Percentiles rank a stretch among this genome's conserved stretches.
Evolutionary conservation across 2,329 filamentous ascomycete species (phyloP).

Genomic region (Aspergillus glaucus): DNA sequence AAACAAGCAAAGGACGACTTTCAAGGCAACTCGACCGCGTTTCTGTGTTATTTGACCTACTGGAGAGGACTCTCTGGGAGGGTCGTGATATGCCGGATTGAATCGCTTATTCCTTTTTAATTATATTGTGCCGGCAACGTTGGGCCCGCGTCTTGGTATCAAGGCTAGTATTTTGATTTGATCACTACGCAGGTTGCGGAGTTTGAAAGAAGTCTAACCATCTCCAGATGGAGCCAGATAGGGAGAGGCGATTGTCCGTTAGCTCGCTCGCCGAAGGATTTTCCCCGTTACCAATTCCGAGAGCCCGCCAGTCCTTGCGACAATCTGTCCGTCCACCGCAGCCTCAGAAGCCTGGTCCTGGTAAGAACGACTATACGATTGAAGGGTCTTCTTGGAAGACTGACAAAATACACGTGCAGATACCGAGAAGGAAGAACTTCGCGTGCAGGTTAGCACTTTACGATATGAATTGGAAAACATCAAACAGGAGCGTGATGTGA

Average conservation of each 20-base stretch:
- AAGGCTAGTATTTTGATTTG: neutral
- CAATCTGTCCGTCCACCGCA: conserved; percentile 32
- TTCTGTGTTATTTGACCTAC: neutral
- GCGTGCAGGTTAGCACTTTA: conserved; percentile 80
- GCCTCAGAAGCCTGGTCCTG: conserved; percentile 35
- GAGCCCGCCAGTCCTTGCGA: conserved; percentile 28
- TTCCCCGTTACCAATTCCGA: conserved; percentile 30
- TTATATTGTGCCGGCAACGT: neutral
- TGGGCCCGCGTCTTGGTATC: neutral
- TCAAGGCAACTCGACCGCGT: neutral
- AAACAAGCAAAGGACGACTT: conserved; percentile 11
- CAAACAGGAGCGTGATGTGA: conserved; percentile 81
- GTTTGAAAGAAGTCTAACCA: conserved; percentile 5
- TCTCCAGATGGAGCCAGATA: conserved; percentile 30
- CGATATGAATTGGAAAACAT: conserved; percentile 81
- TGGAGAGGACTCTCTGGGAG: neutral
- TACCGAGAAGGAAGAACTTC: conserved; percentile 65
- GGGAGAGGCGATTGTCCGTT: conserved; percentile 51
- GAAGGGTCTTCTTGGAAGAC: neutral
- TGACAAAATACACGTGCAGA: conserved; percentile 18
- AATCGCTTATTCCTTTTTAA: conserved; percentile 1
- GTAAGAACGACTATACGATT: conserved; percentile 17
- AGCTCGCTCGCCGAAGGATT: conserved; percentile 55
- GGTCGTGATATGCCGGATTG: conserved; percentile 4
- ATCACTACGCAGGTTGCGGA: neutral